Conservation (phyloP, 2,329 filamentous ascomycete genomes). For the Penicillium glabrum region DNA sequence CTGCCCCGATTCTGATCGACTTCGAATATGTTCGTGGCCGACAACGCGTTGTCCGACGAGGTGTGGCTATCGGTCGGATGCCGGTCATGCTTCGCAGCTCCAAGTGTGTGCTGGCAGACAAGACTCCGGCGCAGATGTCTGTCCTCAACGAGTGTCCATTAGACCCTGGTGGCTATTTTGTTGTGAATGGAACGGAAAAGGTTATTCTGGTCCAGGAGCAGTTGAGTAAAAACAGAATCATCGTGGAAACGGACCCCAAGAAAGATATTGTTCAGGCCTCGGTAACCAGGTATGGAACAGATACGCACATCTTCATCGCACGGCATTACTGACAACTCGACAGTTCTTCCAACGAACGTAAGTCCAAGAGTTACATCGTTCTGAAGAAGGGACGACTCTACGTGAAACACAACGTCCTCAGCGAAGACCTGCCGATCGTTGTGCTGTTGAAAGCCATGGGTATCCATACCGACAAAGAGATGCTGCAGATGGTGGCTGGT, state of each 20-base stretch:
- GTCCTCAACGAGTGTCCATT: slow-evolving; percentile 91
- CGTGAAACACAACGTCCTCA: slow-evolving; percentile 88
- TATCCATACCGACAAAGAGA: slow-evolving; percentile 91
- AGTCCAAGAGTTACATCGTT: slow-evolving; percentile 95
- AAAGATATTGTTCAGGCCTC: slow-evolving; percentile 94
- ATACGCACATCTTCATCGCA: background rate
- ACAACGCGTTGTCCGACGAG: slow-evolving; percentile 69
- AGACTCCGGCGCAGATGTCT: slow-evolving; percentile 85
- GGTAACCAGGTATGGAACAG: slow-evolving; percentile 63
- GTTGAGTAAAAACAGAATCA: slow-evolving; percentile 97
- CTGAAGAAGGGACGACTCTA: slow-evolving; percentile 90
- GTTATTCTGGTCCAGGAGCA: slow-evolving; percentile 98
- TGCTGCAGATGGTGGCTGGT: slow-evolving; percentile 85
- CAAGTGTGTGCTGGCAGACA: slow-evolving; percentile 82
- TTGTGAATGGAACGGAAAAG: slow-evolving; percentile 96
- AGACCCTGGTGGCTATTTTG: slow-evolving; percentile 96
- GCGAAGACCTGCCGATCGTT: slow-evolving; percentile 92
- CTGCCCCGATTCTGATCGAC: slow-evolving; percentile 89
- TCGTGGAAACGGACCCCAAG: slow-evolving; percentile 89
- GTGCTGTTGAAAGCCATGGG: slow-evolving; percentile 92
- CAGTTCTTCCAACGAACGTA: slow-evolving; percentile 94
- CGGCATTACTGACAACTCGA: background rate
- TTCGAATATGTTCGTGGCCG: slow-evolving; percentile 85
- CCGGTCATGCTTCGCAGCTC: slow-evolving; percentile 97
- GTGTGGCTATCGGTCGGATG: slow-evolving; percentile 81